Evolutionary conservation across 2,329 filamentous ascomycete species (phyloP).

Genomic region (Aspergillus tamarii): DNA sequence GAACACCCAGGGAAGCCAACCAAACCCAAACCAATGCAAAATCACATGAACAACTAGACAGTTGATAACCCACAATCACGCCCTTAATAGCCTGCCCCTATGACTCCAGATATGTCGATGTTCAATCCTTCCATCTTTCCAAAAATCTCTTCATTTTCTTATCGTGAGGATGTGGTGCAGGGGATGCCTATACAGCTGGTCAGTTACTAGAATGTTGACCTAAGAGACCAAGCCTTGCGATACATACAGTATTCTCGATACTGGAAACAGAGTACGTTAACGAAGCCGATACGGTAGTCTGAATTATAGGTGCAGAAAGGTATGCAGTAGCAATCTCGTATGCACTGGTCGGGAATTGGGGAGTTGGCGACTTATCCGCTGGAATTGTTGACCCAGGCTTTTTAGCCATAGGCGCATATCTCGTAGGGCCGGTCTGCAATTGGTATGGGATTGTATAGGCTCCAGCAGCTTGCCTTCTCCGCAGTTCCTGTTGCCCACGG

Average conservation of each 20-base stretch:
- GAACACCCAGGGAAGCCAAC: background rate
- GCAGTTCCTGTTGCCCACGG: constrained; percentile 26
- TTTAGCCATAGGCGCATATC: constrained; percentile 65
- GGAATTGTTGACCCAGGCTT: constrained; percentile 64
- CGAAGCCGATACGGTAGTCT: constrained; percentile 55
- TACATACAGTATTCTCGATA: constrained; percentile 63
- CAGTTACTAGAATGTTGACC: constrained; percentile 1
- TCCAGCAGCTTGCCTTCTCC: constrained; percentile 34
- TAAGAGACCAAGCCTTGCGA: background rate
- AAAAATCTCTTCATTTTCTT: constrained; percentile 58
- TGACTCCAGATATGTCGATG: background rate
- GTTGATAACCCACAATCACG: background rate
- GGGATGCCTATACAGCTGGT: constrained; percentile 51
- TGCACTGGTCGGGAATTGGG: constrained; percentile 59
- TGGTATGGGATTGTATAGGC: constrained; percentile 54
- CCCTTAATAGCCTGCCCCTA: background rate
- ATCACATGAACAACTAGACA: background rate
- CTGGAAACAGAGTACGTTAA: constrained; percentile 56
- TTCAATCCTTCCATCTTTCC: constrained; percentile 62
- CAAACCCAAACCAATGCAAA: background rate
- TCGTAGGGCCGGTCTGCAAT: constrained; percentile 58
- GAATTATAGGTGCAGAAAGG: constrained; percentile 49
- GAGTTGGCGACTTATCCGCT: constrained; percentile 49
- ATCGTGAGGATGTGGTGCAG: constrained; percentile 56
- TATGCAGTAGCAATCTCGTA: constrained; percentile 56